Evolutionary conservation across 1,139 yeast genomes (phyloP).

Genomic region (Candida sojae): DNA sequence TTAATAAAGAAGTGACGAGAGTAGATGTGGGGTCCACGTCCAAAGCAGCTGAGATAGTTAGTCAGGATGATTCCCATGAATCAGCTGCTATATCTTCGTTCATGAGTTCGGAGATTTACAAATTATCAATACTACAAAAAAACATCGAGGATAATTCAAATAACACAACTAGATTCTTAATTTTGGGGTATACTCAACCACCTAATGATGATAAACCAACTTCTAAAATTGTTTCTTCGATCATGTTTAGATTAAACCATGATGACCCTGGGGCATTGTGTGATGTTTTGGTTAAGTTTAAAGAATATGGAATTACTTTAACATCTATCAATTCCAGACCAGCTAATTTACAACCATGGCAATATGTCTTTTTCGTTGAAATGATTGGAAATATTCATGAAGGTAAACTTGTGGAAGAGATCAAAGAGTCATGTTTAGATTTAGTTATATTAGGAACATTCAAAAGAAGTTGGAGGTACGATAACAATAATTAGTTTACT

Average conservation of each 20-base stretch:
- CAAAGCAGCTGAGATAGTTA: constrained; percentile 72
- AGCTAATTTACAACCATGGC: constrained; percentile 68
- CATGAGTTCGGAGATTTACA: constrained; percentile 66
- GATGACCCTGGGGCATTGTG: constrained; percentile 78
- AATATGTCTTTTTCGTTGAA: constrained; percentile 81
- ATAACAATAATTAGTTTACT: constrained; percentile 1
- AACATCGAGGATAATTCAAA: constrained; percentile 70
- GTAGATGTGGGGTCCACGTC: constrained; percentile 81
- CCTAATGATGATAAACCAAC: constrained; percentile 11
- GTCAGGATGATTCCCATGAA: constrained; percentile 35
- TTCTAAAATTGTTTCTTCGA: constrained; percentile 41
- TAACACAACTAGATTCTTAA: constrained; percentile 84
- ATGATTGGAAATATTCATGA: constrained; percentile 35
- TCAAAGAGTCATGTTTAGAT: constrained; percentile 27
- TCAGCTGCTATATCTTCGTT: constrained; percentile 50
- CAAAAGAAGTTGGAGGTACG: constrained; percentile 31
- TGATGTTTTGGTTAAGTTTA: constrained; percentile 62
- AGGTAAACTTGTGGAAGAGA: constrained; percentile 20
- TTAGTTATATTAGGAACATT: constrained; percentile 42
- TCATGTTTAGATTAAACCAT: constrained; percentile 68
- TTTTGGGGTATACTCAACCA: constrained; percentile 45
- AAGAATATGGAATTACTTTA: constrained; percentile 60
- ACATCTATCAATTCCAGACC: constrained; percentile 77
- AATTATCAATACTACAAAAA: constrained; percentile 54
- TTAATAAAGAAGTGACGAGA: constrained; percentile 40